Conservation (phyloP, 1,139 yeast genomes). For the Saccharomyces uvarum region DNA sequence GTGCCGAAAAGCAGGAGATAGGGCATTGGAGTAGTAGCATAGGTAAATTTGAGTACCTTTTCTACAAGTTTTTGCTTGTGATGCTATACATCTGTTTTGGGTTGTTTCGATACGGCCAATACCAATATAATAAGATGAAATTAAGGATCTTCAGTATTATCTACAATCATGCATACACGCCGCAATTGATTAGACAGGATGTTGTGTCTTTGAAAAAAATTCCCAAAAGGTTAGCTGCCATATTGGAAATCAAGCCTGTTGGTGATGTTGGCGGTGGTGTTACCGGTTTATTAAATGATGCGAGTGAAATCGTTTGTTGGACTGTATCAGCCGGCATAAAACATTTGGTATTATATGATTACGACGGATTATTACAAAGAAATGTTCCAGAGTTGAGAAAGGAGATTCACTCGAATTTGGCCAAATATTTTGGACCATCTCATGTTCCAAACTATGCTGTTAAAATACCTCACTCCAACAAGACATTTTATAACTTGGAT, state of each 20-base stretch:
- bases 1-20: slow-evolving; percentile 4
- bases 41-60: slow-evolving; percentile 17
- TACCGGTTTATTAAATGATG: slow-evolving; percentile 70
- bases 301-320: slow-evolving; percentile 81
- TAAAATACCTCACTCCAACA: slow-evolving; percentile 55
- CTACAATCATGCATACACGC: slow-evolving; percentile 76
- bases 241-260: slow-evolving; percentile 61
- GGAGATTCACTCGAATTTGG: slow-evolving; percentile 53
- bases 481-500: slow-evolving; percentile 25
- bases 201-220: slow-evolving; percentile 62
- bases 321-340: slow-evolving; percentile 76
- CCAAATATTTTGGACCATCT: slow-evolving; percentile 66
- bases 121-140: slow-evolving; percentile 45
- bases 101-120: slow-evolving; percentile 46
- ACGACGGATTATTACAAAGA: slow-evolving; percentile 57
- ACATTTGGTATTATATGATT: slow-evolving; percentile 68
- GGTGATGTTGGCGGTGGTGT: slow-evolving; percentile 84
- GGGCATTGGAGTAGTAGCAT: slow-evolving; percentile 4
- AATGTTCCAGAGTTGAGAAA: slow-evolving; percentile 52
- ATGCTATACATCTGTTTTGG: slow-evolving; percentile 50
- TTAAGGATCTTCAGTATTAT: slow-evolving; percentile 56
- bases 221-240: slow-evolving; percentile 69
- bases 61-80: slow-evolving; percentile 43
- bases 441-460: slow-evolving; percentile 55
- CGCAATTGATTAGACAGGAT: slow-evolving; percentile 80